Conservation (phyloP, 202 grass and related monocot genomes). For the Carex arenaria region DNA sequence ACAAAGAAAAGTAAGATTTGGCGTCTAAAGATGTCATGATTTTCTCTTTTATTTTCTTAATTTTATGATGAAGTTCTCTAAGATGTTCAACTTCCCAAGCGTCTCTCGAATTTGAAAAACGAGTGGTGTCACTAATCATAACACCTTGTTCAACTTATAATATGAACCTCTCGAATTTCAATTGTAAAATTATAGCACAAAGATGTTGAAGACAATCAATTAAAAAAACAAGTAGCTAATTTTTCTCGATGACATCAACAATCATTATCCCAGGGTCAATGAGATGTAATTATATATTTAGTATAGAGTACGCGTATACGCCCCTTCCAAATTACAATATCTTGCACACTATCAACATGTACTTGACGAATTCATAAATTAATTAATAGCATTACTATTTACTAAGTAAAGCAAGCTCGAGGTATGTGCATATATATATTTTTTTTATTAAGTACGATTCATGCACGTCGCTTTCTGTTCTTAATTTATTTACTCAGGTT, state of each 20-base stretch:
- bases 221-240: neutral
- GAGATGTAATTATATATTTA: neutral
- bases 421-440: neutral
- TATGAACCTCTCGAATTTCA: too few relatives aligned
- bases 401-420: neutral
- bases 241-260: neutral
- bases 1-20: neutral
- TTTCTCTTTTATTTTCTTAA: neutral
- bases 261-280: neutral
- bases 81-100: neutral
- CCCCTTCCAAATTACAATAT: neutral
- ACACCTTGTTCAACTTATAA: neutral
- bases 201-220: neutral
- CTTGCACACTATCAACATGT: neutral
- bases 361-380: neutral
- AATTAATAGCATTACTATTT: neutral
- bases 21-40: too few relatives aligned
- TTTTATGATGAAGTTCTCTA: neutral
- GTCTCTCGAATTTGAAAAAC: neutral
- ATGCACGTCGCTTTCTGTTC: neutral
- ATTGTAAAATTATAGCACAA: neutral
- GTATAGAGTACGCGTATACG: neutral
- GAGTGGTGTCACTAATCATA: neutral
- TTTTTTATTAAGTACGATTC: neutral
- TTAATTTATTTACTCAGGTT: neutral